Conservation (phyloP, 129 eudicot species). For the Artemisia annua region DNA sequence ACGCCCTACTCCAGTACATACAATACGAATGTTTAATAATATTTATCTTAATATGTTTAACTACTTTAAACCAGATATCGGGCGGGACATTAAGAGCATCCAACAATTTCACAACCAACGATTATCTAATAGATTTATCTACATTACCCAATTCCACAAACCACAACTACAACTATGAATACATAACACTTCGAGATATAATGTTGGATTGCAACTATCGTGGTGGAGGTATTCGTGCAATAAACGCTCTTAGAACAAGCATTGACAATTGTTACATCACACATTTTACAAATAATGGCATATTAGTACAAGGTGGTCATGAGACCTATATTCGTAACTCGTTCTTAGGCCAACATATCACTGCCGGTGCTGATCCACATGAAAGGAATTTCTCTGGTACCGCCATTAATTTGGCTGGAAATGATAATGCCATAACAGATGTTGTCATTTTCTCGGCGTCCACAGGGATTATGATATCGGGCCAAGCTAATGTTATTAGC, state of each 20-base stretch:
- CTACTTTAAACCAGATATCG: constrained; percentile 49
- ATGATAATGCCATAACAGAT: constrained; percentile 78
- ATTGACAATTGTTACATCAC: constrained; percentile 83
- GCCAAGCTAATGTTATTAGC: constrained; percentile 72
- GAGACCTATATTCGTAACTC: constrained; percentile 77
- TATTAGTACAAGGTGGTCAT: constrained; percentile 71
- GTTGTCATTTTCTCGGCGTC: constrained; percentile 82
- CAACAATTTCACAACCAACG: constrained; percentile 49
- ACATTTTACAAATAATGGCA: constrained; percentile 72
- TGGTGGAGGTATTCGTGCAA: constrained; percentile 75
- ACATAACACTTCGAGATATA: constrained; percentile 67
- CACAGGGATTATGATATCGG: constrained; percentile 60
- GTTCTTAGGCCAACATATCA: constrained; percentile 78
- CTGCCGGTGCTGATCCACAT: constrained; percentile 65
- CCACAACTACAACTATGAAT: constrained; percentile 48
- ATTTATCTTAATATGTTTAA: too few species aligned
- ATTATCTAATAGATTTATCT: constrained; percentile 72
- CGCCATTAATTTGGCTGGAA: constrained; percentile 62
- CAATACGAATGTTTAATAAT: too few species aligned
- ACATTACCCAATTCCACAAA: constrained; percentile 22
- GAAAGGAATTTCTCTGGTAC: constrained; percentile 77
- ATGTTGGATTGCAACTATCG: constrained; percentile 66
- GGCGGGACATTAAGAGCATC: constrained; percentile 87
- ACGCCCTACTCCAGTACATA: too few species aligned
- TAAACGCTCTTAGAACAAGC: constrained; percentile 66